These are phyloP conservation scores for Protomyces pachydermus DNA, from an alignment of 1,139 yeast species.

Conservation along the genomic window DNA sequence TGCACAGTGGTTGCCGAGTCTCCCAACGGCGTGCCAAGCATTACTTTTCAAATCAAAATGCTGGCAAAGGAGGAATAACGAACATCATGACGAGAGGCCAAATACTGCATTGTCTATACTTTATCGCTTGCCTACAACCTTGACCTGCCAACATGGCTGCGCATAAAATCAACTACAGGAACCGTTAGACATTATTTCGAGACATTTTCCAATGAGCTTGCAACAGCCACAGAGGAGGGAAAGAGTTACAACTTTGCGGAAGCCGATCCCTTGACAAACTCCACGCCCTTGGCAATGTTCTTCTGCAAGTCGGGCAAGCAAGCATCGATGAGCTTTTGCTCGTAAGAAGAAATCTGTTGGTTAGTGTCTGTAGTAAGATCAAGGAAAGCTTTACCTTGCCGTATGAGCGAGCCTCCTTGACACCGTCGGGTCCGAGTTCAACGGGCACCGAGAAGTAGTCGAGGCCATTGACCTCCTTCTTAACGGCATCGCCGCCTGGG, in stretches of 20 bases:
- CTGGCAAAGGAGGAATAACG: slow-evolving; percentile 28
- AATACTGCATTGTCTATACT: no score
- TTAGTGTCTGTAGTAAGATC: background rate
- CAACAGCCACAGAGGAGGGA: background rate
- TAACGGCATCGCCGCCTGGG: slow-evolving; percentile 59
- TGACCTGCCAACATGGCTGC: no score
- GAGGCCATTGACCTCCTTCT: slow-evolving; percentile 65
- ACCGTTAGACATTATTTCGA: background rate
- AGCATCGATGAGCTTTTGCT: slow-evolving; percentile 57
- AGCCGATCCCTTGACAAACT: slow-evolving; percentile 18
- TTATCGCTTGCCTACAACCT: no score
- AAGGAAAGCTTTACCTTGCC: slow-evolving; percentile 1
- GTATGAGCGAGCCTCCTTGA: slow-evolving; percentile 25
- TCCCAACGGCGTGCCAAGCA: slow-evolving; percentile 50
- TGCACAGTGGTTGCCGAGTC: slow-evolving; percentile 22
- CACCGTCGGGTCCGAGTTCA: slow-evolving; percentile 53
- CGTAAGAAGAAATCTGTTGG: slow-evolving; percentile 68
- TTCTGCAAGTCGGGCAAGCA: slow-evolving; percentile 47
- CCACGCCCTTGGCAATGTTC: slow-evolving; percentile 62
- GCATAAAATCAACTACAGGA: background rate
- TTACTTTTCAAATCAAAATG: slow-evolving; percentile 68
- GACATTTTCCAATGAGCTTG: background rate
- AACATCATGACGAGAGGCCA: background rate
- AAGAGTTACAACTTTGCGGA: slow-evolving; percentile 26
- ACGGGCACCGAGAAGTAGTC: slow-evolving; percentile 93